phyloP scores from a whole-genome alignment of 202 grass and related monocot genomes.

The Panicum hallii region DNA sequence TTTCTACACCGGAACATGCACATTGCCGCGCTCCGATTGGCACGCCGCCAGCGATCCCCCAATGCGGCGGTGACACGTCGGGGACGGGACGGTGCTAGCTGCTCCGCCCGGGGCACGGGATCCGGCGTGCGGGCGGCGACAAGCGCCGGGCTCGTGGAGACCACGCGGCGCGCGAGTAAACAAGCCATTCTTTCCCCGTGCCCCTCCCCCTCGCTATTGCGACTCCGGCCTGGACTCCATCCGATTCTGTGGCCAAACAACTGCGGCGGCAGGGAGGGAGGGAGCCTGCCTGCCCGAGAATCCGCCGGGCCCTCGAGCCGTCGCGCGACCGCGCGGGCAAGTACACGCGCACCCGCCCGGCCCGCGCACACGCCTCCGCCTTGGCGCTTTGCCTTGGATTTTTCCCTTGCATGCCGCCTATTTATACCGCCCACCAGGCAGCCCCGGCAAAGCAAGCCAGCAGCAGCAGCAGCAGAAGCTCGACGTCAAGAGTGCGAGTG shows the following conservation, averaged over 20 bases:
- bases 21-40: background rate
- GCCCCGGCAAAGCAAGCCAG: background rate
- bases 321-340: slow-evolving; percentile 21
- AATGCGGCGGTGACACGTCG: slow-evolving; percentile 31
- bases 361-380: background rate
- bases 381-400: background rate
- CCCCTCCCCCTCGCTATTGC: slow-evolving; percentile 17
- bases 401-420: slow-evolving; percentile 12
- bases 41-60: background rate
- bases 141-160: slow-evolving; percentile 28
- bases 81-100: background rate
- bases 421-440: slow-evolving; percentile 42
- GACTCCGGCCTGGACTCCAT: slow-evolving; percentile 51
- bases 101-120: background rate
- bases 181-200: background rate
- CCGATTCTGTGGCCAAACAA: slow-evolving; percentile 1
- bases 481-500: background rate
- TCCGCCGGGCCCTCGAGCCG: slow-evolving; percentile 32
- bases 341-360: slow-evolving; percentile 7
- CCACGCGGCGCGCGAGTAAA: slow-evolving; percentile 55
- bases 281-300: background rate
- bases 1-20: background rate
- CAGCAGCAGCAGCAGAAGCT: background rate
- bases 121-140: background rate
- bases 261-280: background rate